Evolutionary conservation across 2,329 filamentous ascomycete genomes (phyloP).

Genomic region (Helicocarpus griseus): DNA sequence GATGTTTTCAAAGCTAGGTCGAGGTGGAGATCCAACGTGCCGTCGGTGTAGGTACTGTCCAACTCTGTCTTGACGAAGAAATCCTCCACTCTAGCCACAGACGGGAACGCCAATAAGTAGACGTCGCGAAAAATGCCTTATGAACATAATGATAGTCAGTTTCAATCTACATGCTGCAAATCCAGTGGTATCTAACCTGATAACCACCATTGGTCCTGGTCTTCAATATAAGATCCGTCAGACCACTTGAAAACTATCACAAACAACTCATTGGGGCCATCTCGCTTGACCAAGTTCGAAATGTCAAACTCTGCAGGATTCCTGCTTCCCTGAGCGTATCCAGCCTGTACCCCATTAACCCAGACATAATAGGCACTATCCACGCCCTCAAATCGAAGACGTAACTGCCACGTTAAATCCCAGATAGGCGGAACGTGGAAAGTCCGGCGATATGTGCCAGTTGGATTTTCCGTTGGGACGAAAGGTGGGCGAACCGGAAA

Average conservation of each 20-base stretch:
- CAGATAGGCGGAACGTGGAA: constrained; percentile 46
- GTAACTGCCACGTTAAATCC: constrained; percentile 43
- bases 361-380: constrained; percentile 62
- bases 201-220: constrained; percentile 60
- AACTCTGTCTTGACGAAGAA: constrained; percentile 48
- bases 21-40: constrained; percentile 41
- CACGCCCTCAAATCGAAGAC: constrained; percentile 61
- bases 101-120: constrained; percentile 48
- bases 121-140: constrained; percentile 58
- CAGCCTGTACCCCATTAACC: constrained; percentile 54
- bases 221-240: constrained; percentile 60
- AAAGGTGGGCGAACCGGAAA: constrained; percentile 57
- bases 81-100: constrained; percentile 44
- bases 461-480: constrained; percentile 54
- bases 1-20: constrained; percentile 27
- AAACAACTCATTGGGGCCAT: constrained; percentile 45
- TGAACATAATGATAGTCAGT: neutral
- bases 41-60: constrained; percentile 43
- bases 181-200: constrained; percentile 48
- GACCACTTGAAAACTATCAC: constrained; percentile 64
- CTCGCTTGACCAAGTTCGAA: constrained; percentile 39
- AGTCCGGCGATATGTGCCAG: constrained; percentile 50
- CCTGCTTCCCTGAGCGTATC: constrained; percentile 59
- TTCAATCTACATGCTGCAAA: neutral
- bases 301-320: constrained; percentile 64